Percentiles rank a stretch among this genome's conserved stretches.
Evolutionary conservation across 371 early-diverging fungal genomes (phyloP).

Genomic region (Mucor ambiguus): DNA sequence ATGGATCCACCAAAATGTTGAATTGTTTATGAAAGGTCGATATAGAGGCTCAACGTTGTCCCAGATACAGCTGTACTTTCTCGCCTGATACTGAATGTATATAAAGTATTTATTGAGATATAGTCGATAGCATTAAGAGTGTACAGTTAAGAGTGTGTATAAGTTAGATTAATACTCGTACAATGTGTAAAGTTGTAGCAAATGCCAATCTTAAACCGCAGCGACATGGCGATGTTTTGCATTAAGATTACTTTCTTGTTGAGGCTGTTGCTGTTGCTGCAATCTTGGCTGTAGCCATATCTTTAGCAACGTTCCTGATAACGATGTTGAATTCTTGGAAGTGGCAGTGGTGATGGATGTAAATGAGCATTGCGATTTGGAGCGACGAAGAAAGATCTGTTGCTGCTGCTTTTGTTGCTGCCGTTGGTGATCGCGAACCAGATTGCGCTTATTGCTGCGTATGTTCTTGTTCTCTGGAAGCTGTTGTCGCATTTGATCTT

Average conservation of each 20-base stretch:
- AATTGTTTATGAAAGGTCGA: too few species aligned
- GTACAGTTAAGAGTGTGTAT: neutral
- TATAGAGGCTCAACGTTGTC: too few species aligned
- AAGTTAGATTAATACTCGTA: neutral
- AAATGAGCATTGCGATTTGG: neutral
- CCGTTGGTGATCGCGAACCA: neutral
- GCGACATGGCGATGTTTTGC: neutral
- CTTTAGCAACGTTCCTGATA: conserved; percentile 9
- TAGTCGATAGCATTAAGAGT: neutral
- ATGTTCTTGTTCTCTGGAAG: neutral
- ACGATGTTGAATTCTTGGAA: conserved; percentile 14
- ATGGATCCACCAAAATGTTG: too few species aligned
- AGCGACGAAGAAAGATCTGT: neutral
- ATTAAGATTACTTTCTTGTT: neutral
- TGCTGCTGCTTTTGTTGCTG: neutral
- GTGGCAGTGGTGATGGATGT: conserved; percentile 7
- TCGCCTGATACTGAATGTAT: too few species aligned
- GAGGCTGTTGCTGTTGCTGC: neutral
- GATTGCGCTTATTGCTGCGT: neutral
- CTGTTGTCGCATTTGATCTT: conserved; percentile 8
- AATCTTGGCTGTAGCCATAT: conserved; percentile 14
- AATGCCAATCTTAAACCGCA: neutral
- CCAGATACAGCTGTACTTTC: too few species aligned
- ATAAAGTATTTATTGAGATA: neutral
- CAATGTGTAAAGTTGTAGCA: neutral